Conservation (phyloP, 768 basidiomycete species). For the Leucosporidium yakuticum region DNA sequence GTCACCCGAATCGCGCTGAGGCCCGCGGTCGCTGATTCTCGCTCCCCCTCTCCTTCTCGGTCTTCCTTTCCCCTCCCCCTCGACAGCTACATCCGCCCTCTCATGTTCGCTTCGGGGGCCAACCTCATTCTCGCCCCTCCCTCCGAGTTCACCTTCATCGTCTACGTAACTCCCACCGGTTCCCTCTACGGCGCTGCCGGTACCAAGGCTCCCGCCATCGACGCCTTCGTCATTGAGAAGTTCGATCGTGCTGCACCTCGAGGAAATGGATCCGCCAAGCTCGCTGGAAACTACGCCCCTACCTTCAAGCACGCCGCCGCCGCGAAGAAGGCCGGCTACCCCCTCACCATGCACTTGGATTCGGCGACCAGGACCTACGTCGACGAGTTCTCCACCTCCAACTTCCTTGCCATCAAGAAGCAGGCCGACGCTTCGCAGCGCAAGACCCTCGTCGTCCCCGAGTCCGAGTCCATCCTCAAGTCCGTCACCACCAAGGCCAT, state of each 20-base stretch:
- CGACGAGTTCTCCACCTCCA: constrained; percentile 40
- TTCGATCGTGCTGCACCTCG: constrained; percentile 38
- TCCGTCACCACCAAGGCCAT: constrained; percentile 37
- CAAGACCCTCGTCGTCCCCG: constrained; percentile 36
- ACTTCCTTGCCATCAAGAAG: constrained; percentile 35
- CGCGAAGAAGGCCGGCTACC: constrained; percentile 37
- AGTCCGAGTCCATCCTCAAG: constrained; percentile 35
- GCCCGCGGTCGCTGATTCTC: background rate
- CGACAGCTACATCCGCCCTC: background rate
- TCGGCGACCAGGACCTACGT: constrained; percentile 30
- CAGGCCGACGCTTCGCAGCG: constrained; percentile 2
- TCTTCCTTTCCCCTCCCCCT: too few species aligned
- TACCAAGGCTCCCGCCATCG: constrained; percentile 34
- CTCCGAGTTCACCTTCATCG: constrained; percentile 36
- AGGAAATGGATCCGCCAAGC: constrained; percentile 32
- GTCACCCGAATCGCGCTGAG: background rate
- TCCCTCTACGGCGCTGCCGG: constrained; percentile 35
- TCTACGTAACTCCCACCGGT: constrained; percentile 36
- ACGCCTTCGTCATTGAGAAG: constrained; percentile 33
- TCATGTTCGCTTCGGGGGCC: constrained; percentile 30
- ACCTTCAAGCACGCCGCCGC: constrained; percentile 25
- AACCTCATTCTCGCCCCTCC: constrained; percentile 32
- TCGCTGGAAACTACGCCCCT: constrained; percentile 25
- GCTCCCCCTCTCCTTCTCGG: background rate
- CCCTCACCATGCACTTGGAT: constrained; percentile 39